Evolutionary conservation across 371 early-diverging fungal species (phyloP).

Genomic region (Choanephora cucurbitarum): DNA sequence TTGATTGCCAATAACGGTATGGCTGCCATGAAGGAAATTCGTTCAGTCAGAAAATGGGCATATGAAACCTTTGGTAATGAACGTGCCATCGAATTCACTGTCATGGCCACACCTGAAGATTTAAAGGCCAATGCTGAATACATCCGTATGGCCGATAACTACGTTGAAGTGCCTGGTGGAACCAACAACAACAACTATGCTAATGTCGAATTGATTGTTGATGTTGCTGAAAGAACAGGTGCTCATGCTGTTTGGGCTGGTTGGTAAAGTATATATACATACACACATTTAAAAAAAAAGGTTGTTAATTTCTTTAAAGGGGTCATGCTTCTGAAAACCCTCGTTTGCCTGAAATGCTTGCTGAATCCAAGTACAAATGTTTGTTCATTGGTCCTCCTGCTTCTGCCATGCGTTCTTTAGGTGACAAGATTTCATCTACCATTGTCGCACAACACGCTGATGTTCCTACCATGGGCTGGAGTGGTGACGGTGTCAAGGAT

Average conservation of each 20-base stretch:
- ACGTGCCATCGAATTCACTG: constrained; percentile 94
- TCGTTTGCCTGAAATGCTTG: constrained; percentile 88
- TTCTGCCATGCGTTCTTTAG: constrained; percentile 98
- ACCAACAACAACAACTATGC: constrained; percentile 97
- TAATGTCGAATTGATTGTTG: constrained; percentile 97
- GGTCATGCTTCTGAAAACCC: constrained; percentile 99
- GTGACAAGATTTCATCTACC: constrained; percentile 98
- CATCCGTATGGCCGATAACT: constrained; percentile 98
- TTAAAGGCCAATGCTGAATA: constrained; percentile 96
- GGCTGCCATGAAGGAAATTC: constrained; percentile 98
- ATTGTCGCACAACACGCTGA: constrained; percentile 96
- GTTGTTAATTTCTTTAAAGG: constrained; percentile 56
- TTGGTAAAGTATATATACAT: constrained; percentile 51
- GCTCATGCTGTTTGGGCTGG: constrained; percentile 82
- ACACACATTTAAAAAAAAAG: neutral
- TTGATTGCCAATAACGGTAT: constrained; percentile 99
- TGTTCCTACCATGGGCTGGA: constrained; percentile 96
- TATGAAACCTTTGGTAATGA: constrained; percentile 98
- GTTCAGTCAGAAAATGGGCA: constrained; percentile 97
- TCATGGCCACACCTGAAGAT: constrained; percentile 99
- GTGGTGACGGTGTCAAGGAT: constrained; percentile 85
- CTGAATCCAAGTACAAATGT: constrained; percentile 74
- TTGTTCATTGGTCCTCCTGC: constrained; percentile 98
- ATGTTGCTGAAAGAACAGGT: constrained; percentile 94
- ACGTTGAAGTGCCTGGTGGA: constrained; percentile 96